Evolutionary conservation across 208 protist genomes (phyloP).

Genomic region (Wallacemonas sp.): DNA sequence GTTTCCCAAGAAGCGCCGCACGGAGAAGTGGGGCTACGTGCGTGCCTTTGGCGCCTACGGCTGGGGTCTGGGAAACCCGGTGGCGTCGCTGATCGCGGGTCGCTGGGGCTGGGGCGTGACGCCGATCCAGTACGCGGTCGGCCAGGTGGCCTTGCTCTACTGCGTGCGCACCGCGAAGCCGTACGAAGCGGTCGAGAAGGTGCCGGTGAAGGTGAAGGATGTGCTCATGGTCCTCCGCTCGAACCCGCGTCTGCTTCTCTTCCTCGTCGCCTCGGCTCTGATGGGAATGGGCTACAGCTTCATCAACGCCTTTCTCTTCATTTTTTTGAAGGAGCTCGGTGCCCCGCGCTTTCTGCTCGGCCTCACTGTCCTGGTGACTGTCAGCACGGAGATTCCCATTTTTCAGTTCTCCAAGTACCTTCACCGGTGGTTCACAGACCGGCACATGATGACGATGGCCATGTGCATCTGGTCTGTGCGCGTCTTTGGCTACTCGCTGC

Average conservation of each 20-base stretch:
- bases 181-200: constrained; percentile 34
- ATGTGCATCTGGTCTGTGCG: constrained; percentile 55
- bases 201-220: constrained; percentile 37
- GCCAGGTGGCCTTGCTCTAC: constrained; percentile 40
- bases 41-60: constrained; percentile 56
- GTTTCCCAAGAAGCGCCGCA: constrained; percentile 30
- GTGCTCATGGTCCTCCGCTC: constrained; percentile 32
- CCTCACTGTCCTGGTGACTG: constrained; percentile 54
- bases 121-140: constrained; percentile 37
- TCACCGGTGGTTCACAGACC: constrained; percentile 38
- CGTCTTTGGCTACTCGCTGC: constrained; percentile 57
- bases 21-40: constrained; percentile 42
- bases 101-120: constrained; percentile 30
- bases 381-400: constrained; percentile 77
- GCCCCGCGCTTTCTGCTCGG: constrained; percentile 53
- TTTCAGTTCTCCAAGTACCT: constrained; percentile 49
- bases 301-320: constrained; percentile 64
- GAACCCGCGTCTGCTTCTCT: constrained; percentile 40
- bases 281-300: constrained; percentile 66
- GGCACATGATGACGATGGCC: constrained; percentile 54
- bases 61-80: constrained; percentile 48
- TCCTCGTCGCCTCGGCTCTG: constrained; percentile 41
- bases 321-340: constrained; percentile 49
- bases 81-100: constrained; percentile 23
- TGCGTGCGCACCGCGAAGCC: constrained; percentile 39